Base-by-base conservation (phyloP, 768 basidiomycete genomes). In the Astraeus odoratus region DNA sequence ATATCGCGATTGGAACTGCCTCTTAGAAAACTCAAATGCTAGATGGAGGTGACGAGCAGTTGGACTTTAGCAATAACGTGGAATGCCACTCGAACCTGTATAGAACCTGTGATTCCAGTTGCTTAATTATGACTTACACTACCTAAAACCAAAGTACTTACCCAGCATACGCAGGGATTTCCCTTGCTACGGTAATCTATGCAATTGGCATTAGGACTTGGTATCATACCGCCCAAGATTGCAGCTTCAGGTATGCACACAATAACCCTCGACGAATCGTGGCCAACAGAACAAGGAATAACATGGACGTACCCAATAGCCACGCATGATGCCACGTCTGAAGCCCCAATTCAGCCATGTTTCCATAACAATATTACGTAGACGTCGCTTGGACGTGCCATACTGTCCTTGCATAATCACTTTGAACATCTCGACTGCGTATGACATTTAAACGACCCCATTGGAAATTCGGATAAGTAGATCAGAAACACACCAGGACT, bases 331-430 rank as follows among this genome's bases (percentile, higher is more conserved):
- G 5, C 96, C 96, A 51, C 80, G 74, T 43, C 80, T 68, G 50
- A 98, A 81, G 0, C 96, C 95, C 76, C 84, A 92, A 49, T 89
- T 69, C 24, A 58, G 64, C 84, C 90, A 96, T 83, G 93, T 90
- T 52, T 94, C 92, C 18, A 67, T 69, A 13, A 77, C 78, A 8
- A 97, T 74, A 7, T 68, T 73, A 27, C 83, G 67, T 22, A 99
- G 71, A 31, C 78, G 76, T 63, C 94, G 85, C 60, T 97, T 73
- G 10, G 78, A 72, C 3, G 72, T 74, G 9, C 94, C 95, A 54
- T 96, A 95, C 60, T 97, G 89, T 6, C 86, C 93, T 65, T 96
- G 94, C 95, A 96, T 96, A 15, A 89, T 77, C 23, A 97, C 90
- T 67, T 99, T 98, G 72, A 97, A 97, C 87, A 98, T 90, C 66